Conservation (phyloP, 2,329 filamentous ascomycete genomes). For the Penicillium rolfsii region DNA sequence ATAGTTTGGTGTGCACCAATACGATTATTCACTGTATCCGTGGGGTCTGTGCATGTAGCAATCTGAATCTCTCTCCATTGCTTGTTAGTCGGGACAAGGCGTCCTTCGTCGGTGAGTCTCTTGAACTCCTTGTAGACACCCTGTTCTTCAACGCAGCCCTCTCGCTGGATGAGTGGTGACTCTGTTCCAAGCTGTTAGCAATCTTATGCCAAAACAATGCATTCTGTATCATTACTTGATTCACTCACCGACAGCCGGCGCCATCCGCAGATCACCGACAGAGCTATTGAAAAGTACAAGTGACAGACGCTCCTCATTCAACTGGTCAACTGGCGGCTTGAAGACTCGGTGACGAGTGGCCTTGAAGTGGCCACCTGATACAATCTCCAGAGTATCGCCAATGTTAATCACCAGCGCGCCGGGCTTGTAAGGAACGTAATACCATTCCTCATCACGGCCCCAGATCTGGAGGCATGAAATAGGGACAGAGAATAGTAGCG, state of each 20-base stretch:
- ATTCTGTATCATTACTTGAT: not conserved
- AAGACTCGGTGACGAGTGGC: conserved; percentile 51
- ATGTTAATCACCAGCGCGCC: conserved; percentile 57
- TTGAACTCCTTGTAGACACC: conserved; percentile 54
- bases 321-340: conserved; percentile 47
- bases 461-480: conserved; percentile 54
- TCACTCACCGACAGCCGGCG: conserved; percentile 40
- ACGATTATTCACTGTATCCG: conserved; percentile 46
- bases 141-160: conserved; percentile 50
- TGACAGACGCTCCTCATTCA: conserved; percentile 32
- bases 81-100: conserved; percentile 50
- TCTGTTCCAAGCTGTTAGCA: conserved; percentile 19
- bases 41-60: conserved; percentile 45
- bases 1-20: conserved; percentile 50
- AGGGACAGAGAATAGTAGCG: conserved; percentile 53
- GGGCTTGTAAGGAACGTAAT: conserved; percentile 48
- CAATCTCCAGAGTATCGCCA: conserved; percentile 51
- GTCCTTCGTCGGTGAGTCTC: conserved; percentile 44
- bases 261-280: conserved; percentile 49
- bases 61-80: conserved; percentile 58
- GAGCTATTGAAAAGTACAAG: conserved; percentile 54
- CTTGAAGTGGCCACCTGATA: conserved; percentile 54
- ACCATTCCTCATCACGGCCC: conserved; percentile 51
- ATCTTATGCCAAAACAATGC: not conserved
- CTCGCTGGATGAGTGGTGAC: conserved; percentile 45